Percentiles rank a stretch among this genome's conserved stretches.
phyloP scores from a whole-genome alignment of 1,284 basidiomycete species.

The Calocybe gambosa region DNA sequence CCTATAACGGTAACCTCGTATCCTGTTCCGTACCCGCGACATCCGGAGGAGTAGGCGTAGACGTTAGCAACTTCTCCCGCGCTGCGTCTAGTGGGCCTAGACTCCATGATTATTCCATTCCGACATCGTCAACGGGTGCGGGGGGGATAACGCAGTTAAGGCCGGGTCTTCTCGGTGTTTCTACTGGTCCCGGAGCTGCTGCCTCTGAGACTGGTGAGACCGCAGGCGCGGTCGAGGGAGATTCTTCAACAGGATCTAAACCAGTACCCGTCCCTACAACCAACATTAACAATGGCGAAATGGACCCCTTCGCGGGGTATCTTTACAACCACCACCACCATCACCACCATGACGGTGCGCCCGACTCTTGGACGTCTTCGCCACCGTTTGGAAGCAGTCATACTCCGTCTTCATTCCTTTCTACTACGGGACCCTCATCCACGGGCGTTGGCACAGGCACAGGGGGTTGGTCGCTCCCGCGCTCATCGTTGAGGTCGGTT shows the following conservation, averaged over 20 bases:
- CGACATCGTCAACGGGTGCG: constrained; percentile 26
- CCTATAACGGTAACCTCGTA: no score
- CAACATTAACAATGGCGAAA: background rate
- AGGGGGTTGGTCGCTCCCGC: constrained; percentile 42
- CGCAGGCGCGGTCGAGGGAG: no score
- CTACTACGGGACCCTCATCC: constrained; percentile 14
- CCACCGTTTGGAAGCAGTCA: constrained; percentile 22
- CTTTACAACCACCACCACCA: no score
- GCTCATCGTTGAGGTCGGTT: constrained; percentile 42
- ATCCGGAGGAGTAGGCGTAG: constrained; percentile 6
- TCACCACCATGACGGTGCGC: no score
- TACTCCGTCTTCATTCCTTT: constrained; percentile 25
- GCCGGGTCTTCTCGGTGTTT: constrained; percentile 52
- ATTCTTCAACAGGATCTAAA: constrained; percentile 14
- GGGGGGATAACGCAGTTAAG: constrained; percentile 47
- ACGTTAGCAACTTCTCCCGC: constrained; percentile 21
- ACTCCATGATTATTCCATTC: constrained; percentile 58
- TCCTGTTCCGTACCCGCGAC: constrained; percentile 33
- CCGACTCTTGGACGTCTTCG: constrained; percentile 20
- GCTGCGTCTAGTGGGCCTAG: constrained; percentile 46
- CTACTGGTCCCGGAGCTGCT: constrained; percentile 22
- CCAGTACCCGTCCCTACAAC: constrained; percentile 24
- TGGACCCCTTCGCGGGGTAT: background rate
- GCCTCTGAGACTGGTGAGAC: constrained; percentile 1
- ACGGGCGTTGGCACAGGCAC: constrained; percentile 2